A percentile compares a stretch with the other conserved stretches of the same genome.
These are phyloP conservation scores for Musa beccarii DNA, from an alignment of 176 grass and related monocot genomes.

Conservation along the genomic window DNA sequence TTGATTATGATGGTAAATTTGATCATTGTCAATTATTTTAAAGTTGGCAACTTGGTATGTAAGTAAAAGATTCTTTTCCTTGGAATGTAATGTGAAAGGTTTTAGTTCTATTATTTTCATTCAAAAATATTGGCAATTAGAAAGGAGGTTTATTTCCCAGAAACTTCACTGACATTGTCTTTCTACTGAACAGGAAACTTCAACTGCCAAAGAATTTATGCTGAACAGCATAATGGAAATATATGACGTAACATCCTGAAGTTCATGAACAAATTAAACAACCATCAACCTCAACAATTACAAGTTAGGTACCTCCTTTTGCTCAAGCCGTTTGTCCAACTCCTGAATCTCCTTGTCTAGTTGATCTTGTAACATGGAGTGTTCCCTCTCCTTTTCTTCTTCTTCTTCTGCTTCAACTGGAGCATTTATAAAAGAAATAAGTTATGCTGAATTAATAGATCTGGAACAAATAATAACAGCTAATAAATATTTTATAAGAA, in stretches of 20 bases:
- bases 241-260: background rate
- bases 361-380: slow-evolving; percentile 69
- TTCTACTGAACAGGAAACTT: no score
- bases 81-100: no score
- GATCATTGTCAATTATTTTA: no score
- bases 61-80: no score
- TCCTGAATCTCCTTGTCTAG: slow-evolving; percentile 89
- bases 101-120: no score
- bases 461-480: background rate
- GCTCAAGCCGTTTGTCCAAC: slow-evolving; percentile 68
- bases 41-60: no score
- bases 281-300: background rate
- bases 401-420: slow-evolving; percentile 42
- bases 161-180: no score
- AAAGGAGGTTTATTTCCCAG: no score
- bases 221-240: background rate
- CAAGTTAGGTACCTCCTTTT: slow-evolving; percentile 72
- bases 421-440: background rate
- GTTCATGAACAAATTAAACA: background rate
- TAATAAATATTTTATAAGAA: background rate
- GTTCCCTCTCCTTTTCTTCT: slow-evolving; percentile 88
- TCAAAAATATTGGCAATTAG: no score
- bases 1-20: no score
- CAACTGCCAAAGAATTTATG: background rate
- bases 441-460: background rate